A percentile compares a stretch with the other conserved stretches of the same genome.
Conservation (phyloP, 1,284 basidiomycete species). For the Austroboletus novae-zelandiae region DNA sequence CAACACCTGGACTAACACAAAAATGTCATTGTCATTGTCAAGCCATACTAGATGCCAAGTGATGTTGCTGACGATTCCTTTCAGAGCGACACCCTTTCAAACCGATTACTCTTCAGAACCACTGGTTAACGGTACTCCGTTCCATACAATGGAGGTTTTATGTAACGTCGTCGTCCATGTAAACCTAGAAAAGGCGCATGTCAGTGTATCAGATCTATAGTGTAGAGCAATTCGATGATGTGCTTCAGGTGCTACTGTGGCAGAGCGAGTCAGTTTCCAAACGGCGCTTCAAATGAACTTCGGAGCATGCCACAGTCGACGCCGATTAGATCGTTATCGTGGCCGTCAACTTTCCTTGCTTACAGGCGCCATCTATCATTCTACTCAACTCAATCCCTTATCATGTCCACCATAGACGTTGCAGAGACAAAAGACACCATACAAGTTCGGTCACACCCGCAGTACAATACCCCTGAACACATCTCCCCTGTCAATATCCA, state of each 20-base stretch:
- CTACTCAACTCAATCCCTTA: neutral
- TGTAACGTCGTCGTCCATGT: neutral
- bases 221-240: too few species aligned
- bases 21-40: too few species aligned
- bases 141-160: neutral
- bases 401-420: slow-evolving; percentile 28
- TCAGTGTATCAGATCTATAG: neutral
- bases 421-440: slow-evolving; percentile 48
- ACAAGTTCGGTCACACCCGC: slow-evolving; percentile 68
- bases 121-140: neutral
- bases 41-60: neutral
- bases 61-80: neutral
- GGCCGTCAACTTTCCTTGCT: slow-evolving; percentile 1
- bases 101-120: too few species aligned
- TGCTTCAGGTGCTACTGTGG: too few species aligned
- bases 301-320: neutral
- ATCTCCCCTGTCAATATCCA: slow-evolving; percentile 57
- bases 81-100: neutral
- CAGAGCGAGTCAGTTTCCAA: too few species aligned
- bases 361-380: neutral
- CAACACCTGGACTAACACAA: too few species aligned
- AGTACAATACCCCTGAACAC: slow-evolving; percentile 68
- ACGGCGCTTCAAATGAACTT: neutral
- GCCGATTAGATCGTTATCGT: slow-evolving; percentile 15
- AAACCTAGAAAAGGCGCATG: neutral